Evolutionary conservation across 768 basidiomycete species (phyloP), one percentile per base, ranked within the genome.

Genomic region (Sarcomyxa edulis): DNA sequence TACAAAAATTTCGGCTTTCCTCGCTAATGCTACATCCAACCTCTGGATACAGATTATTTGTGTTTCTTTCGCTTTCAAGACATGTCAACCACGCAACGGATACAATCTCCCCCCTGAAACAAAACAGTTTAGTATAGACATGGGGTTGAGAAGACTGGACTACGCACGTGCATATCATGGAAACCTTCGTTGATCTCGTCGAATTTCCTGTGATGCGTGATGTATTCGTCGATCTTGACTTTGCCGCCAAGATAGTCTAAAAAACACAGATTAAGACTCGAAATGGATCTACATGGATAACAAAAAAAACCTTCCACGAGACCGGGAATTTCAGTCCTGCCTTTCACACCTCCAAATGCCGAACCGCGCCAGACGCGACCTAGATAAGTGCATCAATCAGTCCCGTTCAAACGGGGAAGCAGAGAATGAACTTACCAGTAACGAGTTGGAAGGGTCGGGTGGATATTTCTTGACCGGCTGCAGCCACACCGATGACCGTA

Each of bases 291-390:
- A 46, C 61, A 49, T n/a, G n/a, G n/a, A n/a, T n/a, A n/a, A n/a
- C n/a, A n/a, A n/a, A n/a, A n/a, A n/a, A n/a, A 44, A 89, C 90
- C 89, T 60, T 94, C 81, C 6, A 97, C 93, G 23, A 97, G 79
- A 16, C 88, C 89, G 30, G 94, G 94, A 28, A 97, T 69, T 63
- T 98, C 95, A 12, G 94, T 92, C 41, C 96, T 79, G 24, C 95
- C 96, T 68, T 98, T 98, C 48, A 99, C 94, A 37, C 96, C 96
- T 40, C 96, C 96, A 53, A 98, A 99, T 2, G 96, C 96, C 24
- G 77, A 70, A 30, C 96, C 96, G 53, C 91, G 84, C 96, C 96
- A 98, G 32, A 80, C 84, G 35, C 93, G 81, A 33, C 91, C 92
- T 43, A n/a, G 92, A 92, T 20, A 93, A 83, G 64, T 85, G 71